Percentiles rank a stretch among this genome's conserved stretches.
These are phyloP conservation scores for Coemansia sp. DNA, from an alignment of 192 early-diverging fungal species.

Conservation along the genomic window DNA sequence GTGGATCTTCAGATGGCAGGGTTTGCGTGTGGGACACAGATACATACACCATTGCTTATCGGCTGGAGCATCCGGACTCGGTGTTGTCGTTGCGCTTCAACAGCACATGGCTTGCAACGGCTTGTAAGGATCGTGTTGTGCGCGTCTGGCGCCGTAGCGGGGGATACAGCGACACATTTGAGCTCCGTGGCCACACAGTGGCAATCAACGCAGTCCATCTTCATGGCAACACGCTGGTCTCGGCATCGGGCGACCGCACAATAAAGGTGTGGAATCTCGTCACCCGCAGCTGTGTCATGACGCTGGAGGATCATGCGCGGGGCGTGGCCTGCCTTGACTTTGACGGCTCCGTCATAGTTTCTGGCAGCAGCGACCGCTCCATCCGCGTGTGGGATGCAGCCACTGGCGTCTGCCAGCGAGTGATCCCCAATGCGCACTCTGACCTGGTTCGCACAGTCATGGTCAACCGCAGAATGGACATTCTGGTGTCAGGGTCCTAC, in stretches of 20 bases:
- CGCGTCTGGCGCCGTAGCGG: conserved; percentile 72
- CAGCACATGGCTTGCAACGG: conserved; percentile 69
- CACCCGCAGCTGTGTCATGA: conserved; percentile 65
- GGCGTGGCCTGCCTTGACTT: conserved; percentile 90
- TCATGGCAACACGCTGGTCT: conserved; percentile 61
- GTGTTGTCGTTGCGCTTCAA: conserved; percentile 82
- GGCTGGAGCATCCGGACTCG: conserved; percentile 63
- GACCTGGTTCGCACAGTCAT: conserved; percentile 47
- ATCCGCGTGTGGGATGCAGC: conserved; percentile 77
- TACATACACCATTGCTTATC: conserved; percentile 53
- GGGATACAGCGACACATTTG: conserved; percentile 51
- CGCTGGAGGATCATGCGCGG: conserved; percentile 72
- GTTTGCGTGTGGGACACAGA: conserved; percentile 72
- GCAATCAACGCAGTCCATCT: conserved; percentile 87
- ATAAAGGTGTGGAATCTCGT: conserved; percentile 81
- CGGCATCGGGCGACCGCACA: conserved; percentile 78
- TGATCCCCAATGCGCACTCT: conserved; percentile 42
- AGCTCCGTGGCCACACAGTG: conserved; percentile 65
- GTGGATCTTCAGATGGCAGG: conserved; percentile 69
- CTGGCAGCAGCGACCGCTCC: conserved; percentile 78
- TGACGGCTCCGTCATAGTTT: conserved; percentile 80
- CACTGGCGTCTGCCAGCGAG: conserved; percentile 58
- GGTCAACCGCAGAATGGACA: conserved; percentile 36
- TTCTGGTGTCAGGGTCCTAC: conserved; percentile 86
- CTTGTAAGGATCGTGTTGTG: conserved; percentile 82